Evolutionary conservation across 23 red algal species (phyloP), one percentile per base, ranked within the genome.

Genomic region (Gracilaria vermiculophylla): DNA sequence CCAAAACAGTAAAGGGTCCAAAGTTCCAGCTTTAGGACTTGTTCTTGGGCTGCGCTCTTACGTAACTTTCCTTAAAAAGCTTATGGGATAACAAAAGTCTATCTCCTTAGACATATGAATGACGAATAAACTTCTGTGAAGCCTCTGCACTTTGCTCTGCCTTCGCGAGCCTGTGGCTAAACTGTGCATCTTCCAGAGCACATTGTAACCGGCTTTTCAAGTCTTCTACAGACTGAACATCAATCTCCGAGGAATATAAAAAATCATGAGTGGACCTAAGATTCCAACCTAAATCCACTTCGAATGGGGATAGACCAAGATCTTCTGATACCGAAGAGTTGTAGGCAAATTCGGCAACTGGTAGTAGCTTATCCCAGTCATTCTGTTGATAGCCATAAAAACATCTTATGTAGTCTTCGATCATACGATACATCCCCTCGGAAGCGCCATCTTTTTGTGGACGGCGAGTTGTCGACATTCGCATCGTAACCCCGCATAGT

Each of bases 151-250:
- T 44, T 71, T 50, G 56, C 28, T 44, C 42, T 44, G 55, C 41
- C 43, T 85, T 85, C 15, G 13, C 40, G 7, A 85, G 29, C 0
- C 29, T 29, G 35, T 85, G 58, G 13, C 34, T 32, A 71, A 20
- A 85, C 50, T 85, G 39, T 10, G 41, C 60, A 71, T 69, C 48
- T 35, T 85, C 80, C 31, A 85, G 40, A 19, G 40, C 53, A 10
- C 23, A 1, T 10, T 85, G 15, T 7, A 85, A 35, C 9, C 41
- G 53, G 20, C 12, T 5, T 12, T 23, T 1, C 2, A 85, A 70
- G 2, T 71, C 61, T 36, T 67, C 32, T 5, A 71, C 14, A 69
- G 31, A 62, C 39, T 85, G 36, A n/a, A 85, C 0, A 28, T 28
- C 8, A 19, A 10, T 37, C 23, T 42, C n/a, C n/a, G n/a, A n/a